phyloP scores from a whole-genome alignment of 225 moss, liverwort and hornwort species.

The Thuidium tamariscinum region DNA sequence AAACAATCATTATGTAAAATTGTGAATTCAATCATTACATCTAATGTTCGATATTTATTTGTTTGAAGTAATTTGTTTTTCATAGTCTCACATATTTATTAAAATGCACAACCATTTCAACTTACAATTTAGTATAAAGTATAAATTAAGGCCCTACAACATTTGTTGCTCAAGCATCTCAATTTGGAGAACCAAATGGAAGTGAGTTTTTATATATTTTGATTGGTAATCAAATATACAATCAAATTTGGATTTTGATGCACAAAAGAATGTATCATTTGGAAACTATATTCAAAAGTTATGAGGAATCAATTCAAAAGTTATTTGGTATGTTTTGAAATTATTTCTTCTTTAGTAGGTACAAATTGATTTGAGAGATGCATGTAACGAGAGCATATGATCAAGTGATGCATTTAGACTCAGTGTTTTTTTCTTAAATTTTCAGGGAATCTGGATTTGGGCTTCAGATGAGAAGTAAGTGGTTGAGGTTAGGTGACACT shows the following conservation, averaged over 20 bases:
- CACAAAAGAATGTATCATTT: neutral
- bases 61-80: neutral
- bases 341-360: neutral
- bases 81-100: neutral
- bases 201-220: neutral
- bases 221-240: too few relatives aligned
- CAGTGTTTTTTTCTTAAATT: too few relatives aligned
- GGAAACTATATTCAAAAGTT: accelerated
- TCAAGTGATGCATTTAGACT: neutral
- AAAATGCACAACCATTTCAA: neutral
- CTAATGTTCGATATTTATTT: neutral
- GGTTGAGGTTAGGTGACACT: too few relatives aligned
- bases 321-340: neutral
- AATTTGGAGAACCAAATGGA: neutral
- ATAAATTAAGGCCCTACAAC: neutral
- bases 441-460: too few relatives aligned
- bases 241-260: too few relatives aligned
- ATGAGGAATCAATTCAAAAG: accelerated
- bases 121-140: neutral
- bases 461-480: too few relatives aligned
- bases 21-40: neutral
- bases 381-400: neutral
- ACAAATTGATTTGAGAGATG: neutral
- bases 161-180: neutral
- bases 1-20: neutral